Base-by-base conservation (phyloP, 1,139 yeast species). In the Wickerhamiella pararugosa region DNA sequence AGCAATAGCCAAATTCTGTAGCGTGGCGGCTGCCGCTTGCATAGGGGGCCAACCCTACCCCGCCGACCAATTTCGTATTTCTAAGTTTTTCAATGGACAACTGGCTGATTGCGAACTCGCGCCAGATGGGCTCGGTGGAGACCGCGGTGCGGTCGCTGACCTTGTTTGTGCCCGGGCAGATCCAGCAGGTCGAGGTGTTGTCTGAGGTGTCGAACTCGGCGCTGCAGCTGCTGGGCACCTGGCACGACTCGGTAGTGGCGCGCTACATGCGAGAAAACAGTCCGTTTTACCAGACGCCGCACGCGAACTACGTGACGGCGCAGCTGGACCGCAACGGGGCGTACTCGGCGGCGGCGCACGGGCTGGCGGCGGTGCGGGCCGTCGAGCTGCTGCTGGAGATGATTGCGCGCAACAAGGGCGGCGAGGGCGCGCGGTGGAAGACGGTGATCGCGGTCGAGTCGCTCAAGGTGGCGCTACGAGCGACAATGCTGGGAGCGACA, bases 151-250 rank as follows among this genome's bases (percentile, higher is more conserved):
- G 62, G 32, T 56, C 65, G 21, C 51, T 65, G 37, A 55, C 61
- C n/a, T 60, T 61, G 44, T 50, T 65, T 29, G 49, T 63, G 11
- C 69, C 70, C 1, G 67, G 68, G 7, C 60, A 65, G 40, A 61
- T 61, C 49, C 58, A 64, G 39, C 62, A 64, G 33, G 64, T 61
- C 32, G 70, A 65, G 45, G 50, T 55, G 6, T 44, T 47, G 8
- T 36, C 47, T 7, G 53, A 45, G 40, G 47, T 41, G 4, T 39
- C 39, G 3, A 47, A 42, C 39, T 55, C 67, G 7, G 44, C 51
- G 4, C 52, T 64, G 29, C 61, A 61, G 44, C 52, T 65, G 6
- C 49, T 65, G 27, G 64, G 65, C 11, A 45, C 62, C 39, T 65
- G 63, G 47, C 67, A 64, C 44, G 65, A 64, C 50, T 53, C 59